phyloP scores from a whole-genome alignment of 371 early-diverging fungal species.

The Haplosporangium sp. region DNA sequence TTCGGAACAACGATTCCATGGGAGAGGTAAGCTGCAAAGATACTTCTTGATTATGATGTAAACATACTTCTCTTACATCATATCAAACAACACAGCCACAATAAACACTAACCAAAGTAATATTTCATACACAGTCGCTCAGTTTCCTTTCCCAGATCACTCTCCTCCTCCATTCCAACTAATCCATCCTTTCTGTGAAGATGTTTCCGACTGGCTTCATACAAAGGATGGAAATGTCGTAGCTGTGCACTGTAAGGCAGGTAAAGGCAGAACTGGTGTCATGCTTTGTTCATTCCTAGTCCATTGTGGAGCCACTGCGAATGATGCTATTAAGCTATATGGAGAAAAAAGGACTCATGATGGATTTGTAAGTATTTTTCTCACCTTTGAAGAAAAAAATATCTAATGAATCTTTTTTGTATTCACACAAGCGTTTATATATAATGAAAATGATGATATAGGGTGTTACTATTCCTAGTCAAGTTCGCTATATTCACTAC shows the following conservation, averaged over 20 bases:
- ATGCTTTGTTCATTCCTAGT: slow-evolving; percentile 74
- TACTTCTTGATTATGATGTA: no score
- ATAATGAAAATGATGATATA: slow-evolving; percentile 15
- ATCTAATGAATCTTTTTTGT: no score
- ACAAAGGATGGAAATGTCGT: slow-evolving; percentile 63
- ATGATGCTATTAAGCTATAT: slow-evolving; percentile 69
- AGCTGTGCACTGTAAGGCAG: slow-evolving; percentile 84
- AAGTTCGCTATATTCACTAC: slow-evolving; percentile 72
- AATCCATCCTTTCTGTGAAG: slow-evolving; percentile 67
- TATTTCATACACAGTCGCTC: slow-evolving; percentile 48
- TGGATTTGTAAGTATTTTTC: slow-evolving; percentile 58
- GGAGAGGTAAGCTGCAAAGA: slow-evolving; percentile 40
- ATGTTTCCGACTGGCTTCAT: slow-evolving; percentile 69
- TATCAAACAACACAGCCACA: background rate
- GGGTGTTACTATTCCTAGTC: slow-evolving; percentile 79
- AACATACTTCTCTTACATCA: no score
- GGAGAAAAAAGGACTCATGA: slow-evolving; percentile 65
- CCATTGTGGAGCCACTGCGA: slow-evolving; percentile 59
- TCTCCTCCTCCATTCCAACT: slow-evolving; percentile 72
- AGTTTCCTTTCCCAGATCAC: slow-evolving; percentile 77
- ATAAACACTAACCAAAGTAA: background rate
- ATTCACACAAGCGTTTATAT: background rate
- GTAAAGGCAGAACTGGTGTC: slow-evolving; percentile 83
- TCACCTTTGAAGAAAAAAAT: background rate
- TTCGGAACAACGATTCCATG: slow-evolving; percentile 55